Evolutionary conservation across 2,329 filamentous ascomycete genomes (phyloP), one percentile per base, ranked within the genome.

Genomic region (Pseudogymnoascus sp.): DNA sequence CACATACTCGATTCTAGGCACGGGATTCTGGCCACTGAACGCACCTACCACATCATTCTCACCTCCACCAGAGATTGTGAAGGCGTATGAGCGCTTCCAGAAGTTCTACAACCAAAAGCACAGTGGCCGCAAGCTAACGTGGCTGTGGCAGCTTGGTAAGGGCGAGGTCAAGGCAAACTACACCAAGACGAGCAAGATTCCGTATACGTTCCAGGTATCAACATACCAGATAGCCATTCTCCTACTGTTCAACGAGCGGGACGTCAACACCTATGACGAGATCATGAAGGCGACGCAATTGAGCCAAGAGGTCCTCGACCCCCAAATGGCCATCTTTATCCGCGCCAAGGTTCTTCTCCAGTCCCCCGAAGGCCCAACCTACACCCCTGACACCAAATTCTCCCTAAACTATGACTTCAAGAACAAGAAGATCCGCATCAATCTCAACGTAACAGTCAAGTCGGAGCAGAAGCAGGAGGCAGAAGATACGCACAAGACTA

Each of bases 81-180:
- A 89, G 68, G 95, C 96, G 19, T 91, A 93, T 67, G 92, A 98
- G 71, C 88, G 91, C 22, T 99, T 99, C 75, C 83, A 87, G 31
- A 87, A 84, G 33, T 99, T 96, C 76, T 99, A 99, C 81, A 92
- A 90, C 77, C 88, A 93, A 76, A 99, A 98, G 82, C 95, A 99
- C 74, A 95, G 89, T 69, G 95, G 95, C 37, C 90, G 95, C 65
- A 99, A 98, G 78, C 82, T 99, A 40, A 96, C 93, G 6, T 99
- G 95, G 95, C 77, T 99, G 63, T 99, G 95, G 95, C 92, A 98
- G 74, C 80, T 99, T 61, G 98, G 92, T 83, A 99, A 98, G 80
- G 95, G 95, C 63, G 95, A 99, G 76, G 85, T 99, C 65, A 93
- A 93, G 76, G 90, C 93, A 38, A 93, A 93, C 72, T 99, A 97